A percentile compares a stretch with the other conserved stretches of the same genome.
Conservation (phyloP, 2,329 filamentous ascomycete species). For the Podosphaera fusca region DNA sequence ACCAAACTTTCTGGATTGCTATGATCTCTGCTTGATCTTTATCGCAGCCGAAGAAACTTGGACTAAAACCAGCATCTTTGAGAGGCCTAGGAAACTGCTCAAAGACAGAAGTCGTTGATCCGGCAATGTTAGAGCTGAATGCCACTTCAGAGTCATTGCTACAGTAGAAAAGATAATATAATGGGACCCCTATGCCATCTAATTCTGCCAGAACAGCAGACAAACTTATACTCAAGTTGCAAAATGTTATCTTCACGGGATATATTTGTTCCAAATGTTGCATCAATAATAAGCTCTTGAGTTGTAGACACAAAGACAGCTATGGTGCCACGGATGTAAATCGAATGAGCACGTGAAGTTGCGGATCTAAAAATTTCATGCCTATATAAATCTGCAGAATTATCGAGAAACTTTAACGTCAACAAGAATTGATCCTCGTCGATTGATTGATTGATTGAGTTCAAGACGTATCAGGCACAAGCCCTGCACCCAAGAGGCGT, state of each 20-base stretch:
- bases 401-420: background rate
- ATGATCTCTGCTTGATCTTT: background rate
- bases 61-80: background rate
- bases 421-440: background rate
- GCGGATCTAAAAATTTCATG: background rate
- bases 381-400: background rate
- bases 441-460: no score
- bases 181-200: background rate
- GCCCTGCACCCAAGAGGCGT: no score
- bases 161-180: background rate
- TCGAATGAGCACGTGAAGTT: background rate
- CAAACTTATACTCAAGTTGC: background rate
- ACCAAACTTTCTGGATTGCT: background rate
- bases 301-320: background rate
- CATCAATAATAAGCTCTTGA: no score
- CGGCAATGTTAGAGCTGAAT: background rate
- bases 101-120: background rate
- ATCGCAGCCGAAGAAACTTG: background rate
- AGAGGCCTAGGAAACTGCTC: no score
- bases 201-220: background rate
- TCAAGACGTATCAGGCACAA: no score
- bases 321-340: background rate
- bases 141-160: no score
- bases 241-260: background rate
- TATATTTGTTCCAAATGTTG: background rate